Evolutionary conservation across 495 filamentous ascomycete species (phyloP).

Genomic region (Daldinia decipiens): DNA sequence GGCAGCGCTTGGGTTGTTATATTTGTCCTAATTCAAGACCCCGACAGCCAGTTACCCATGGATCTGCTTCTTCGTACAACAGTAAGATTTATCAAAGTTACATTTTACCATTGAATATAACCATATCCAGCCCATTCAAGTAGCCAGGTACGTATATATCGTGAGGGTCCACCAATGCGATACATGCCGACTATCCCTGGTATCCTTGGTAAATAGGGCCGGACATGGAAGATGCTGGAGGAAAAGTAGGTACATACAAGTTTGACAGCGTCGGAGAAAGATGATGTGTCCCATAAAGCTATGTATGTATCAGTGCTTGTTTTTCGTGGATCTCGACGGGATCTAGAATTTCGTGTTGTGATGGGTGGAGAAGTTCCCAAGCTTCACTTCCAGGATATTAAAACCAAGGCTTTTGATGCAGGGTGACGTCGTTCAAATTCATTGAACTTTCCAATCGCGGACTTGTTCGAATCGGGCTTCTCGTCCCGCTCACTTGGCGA

Average conservation of each 20-base stretch:
- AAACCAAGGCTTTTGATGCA: conserved; percentile 20
- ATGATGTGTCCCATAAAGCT: conserved; percentile 14
- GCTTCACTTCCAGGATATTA: conserved; percentile 28
- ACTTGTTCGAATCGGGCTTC: conserved; percentile 5
- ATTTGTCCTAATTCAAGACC: conserved; percentile 4
- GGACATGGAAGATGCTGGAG: neutral
- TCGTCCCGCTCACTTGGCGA: neutral
- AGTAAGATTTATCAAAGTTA: conserved; percentile 25
- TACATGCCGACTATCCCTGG: conserved; percentile 19
- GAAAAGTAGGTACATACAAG: conserved; percentile 5
- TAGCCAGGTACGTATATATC: conserved; percentile 2
- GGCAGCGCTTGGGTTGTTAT: conserved; percentile 27
- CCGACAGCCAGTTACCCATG: conserved; percentile 11
- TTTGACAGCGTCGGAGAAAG: neutral
- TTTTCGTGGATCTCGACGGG: conserved; percentile 14
- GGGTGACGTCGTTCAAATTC: conserved; percentile 26
- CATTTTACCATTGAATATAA: conserved; percentile 24
- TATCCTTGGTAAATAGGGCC: conserved; percentile 9
- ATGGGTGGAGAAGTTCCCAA: neutral
- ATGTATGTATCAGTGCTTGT: neutral
- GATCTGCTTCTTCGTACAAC: conserved; percentile 15
- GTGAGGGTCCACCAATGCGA: conserved; percentile 21
- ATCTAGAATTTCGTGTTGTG: conserved; percentile 26
- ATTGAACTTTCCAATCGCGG: neutral
- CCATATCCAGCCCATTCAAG: conserved; percentile 14